Evolutionary conservation across 306 rosid genomes (phyloP).

Genomic region (Vicia sativa): DNA sequence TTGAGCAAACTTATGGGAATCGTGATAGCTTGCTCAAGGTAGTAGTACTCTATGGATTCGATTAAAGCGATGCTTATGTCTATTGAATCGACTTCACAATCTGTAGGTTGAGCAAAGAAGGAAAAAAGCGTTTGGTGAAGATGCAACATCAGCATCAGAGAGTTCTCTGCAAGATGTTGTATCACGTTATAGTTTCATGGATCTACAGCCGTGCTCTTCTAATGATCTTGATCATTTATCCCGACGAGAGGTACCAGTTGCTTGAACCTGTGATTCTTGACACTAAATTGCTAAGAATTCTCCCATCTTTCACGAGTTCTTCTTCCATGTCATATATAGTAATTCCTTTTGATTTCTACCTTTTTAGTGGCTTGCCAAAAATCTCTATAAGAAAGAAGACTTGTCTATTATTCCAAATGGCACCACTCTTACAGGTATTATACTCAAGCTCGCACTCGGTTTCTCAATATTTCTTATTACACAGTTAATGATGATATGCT

Average conservation of each 20-base stretch:
- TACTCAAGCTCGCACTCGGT: constrained; percentile 24
- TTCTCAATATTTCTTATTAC: constrained; percentile 34
- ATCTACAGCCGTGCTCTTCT: constrained; percentile 87
- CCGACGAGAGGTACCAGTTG: constrained; percentile 71
- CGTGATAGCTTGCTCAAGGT: constrained; percentile 90
- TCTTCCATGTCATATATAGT: constrained; percentile 13
- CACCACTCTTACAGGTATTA: constrained; percentile 56
- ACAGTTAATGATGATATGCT: constrained; percentile 32
- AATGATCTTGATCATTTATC: constrained; percentile 83
- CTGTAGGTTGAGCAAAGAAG: constrained; percentile 85
- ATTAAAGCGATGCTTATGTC: constrained; percentile 10
- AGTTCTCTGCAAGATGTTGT: constrained; percentile 85
- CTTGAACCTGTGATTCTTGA: too few relatives aligned
- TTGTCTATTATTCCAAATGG: constrained; percentile 56
- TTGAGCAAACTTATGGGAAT: constrained; percentile 92
- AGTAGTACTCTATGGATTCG: background rate
- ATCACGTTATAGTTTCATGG: constrained; percentile 92
- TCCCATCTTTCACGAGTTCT: too few relatives aligned
- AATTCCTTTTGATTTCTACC: constrained; percentile 39
- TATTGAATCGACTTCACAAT: constrained; percentile 26
- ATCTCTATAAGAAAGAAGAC: constrained; percentile 57
- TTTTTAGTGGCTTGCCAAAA: constrained; percentile 83
- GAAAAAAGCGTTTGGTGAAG: constrained; percentile 87
- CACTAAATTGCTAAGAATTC: too few relatives aligned
- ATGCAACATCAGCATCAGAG: constrained; percentile 61